phyloP scores from a whole-genome alignment of 2,329 filamentous ascomycete genomes.

The Cladophialophora carrionii region DNA sequence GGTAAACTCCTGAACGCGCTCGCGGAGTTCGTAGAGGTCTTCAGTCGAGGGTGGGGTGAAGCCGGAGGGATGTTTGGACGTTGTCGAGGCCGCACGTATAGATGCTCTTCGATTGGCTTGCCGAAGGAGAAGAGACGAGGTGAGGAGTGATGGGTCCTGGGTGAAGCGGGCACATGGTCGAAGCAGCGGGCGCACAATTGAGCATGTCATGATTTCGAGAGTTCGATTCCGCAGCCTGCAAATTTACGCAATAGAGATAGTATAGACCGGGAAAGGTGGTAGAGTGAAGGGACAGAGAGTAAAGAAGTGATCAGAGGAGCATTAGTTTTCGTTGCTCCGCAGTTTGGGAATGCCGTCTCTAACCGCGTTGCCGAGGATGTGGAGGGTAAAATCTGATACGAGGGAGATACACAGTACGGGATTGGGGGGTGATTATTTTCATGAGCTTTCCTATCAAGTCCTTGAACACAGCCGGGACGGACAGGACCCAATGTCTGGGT shows the following conservation, averaged over 20 bases:
- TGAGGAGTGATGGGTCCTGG: background rate
- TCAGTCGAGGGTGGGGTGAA: constrained; percentile 69
- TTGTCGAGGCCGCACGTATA: constrained; percentile 40
- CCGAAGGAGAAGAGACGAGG: background rate
- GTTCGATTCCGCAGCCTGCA: background rate
- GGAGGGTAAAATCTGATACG: background rate
- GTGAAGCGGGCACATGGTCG: constrained; percentile 17
- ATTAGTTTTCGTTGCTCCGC: constrained; percentile 13
- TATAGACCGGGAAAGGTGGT: background rate
- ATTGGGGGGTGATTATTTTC: background rate
- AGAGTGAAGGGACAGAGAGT: background rate
- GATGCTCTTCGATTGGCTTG: background rate
- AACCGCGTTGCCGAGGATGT: constrained; percentile 45
- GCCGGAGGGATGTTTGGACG: constrained; percentile 70
- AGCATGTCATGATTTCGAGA: constrained; percentile 19
- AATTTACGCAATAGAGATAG: background rate
- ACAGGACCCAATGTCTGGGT: background rate
- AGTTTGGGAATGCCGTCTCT: constrained; percentile 27
- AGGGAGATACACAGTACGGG: background rate
- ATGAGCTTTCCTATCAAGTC: background rate
- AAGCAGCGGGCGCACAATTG: constrained; percentile 17
- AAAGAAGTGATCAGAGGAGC: background rate
- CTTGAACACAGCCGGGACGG: background rate
- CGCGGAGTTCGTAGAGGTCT: constrained; percentile 79
- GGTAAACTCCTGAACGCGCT: constrained; percentile 86